Evolutionary conservation across 2,329 filamentous ascomycete genomes (phyloP).

Genomic region (Calonectria hawksworthii): DNA sequence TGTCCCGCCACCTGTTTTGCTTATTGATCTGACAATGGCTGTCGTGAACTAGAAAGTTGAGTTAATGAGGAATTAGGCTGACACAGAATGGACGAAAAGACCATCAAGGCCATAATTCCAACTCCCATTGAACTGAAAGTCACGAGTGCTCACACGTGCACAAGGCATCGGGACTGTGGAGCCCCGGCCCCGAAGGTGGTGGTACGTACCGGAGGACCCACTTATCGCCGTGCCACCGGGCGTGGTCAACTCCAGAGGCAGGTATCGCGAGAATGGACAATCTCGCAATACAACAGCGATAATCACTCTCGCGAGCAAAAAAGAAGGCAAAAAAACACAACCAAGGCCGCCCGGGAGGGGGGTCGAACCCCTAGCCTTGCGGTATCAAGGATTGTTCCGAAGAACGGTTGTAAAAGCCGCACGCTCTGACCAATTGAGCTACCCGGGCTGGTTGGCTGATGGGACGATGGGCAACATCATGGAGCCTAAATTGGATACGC

Average conservation of each 20-base stretch:
- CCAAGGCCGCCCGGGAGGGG: not conserved
- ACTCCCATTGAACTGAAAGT: too few relatives aligned
- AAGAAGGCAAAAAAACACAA: not conserved
- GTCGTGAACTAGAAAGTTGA: too few relatives aligned
- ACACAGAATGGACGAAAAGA: too few relatives aligned
- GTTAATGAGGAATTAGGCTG: too few relatives aligned
- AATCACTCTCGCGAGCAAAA: not conserved
- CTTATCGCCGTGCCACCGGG: not conserved
- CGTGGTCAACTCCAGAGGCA: not conserved
- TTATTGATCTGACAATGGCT: too few relatives aligned
- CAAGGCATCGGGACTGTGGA: not conserved
- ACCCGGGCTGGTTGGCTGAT: not conserved
- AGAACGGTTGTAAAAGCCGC: not conserved
- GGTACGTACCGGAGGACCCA: not conserved
- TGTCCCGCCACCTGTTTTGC: too few relatives aligned
- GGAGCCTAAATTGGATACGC: not conserved
- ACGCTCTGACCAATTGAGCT: constrained; percentile 13
- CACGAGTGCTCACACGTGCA: too few relatives aligned
- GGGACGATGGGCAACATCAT: constrained; percentile 11
- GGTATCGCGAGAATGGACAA: not conserved
- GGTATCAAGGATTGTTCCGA: not conserved
- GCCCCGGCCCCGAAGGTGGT: not conserved
- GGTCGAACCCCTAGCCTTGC: not conserved
- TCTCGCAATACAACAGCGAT: not conserved
- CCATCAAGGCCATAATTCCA: too few relatives aligned